Base-by-base conservation (phyloP, 2,329 filamentous ascomycete species). In the Venturia effusa region DNA sequence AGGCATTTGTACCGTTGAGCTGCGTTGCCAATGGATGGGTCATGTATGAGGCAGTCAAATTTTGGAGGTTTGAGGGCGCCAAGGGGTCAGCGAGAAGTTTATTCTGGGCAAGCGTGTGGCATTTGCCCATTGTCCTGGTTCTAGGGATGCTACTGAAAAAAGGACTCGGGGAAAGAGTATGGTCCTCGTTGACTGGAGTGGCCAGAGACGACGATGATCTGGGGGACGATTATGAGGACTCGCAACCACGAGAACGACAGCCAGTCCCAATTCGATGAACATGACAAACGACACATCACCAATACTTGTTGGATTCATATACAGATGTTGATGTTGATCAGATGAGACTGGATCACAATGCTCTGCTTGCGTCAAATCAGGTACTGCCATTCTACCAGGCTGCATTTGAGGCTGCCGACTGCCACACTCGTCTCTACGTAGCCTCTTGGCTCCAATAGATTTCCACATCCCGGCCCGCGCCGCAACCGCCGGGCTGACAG, bases 101-200 rank as follows among this genome's bases (percentile, higher is more conserved):
- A 62, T 99, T 99, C 75, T 99, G 94, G 94, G 92, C 94, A 1
- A 96, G 91, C 74, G 91, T 99, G 11, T 97, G 93, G 94, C 92
- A 97, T 77, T 75, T 99, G 59, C 94, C 94, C 0, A 88, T 88
- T 32, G 83, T 97, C 51, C 85, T 99, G 81, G 91, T 97, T 59
- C 79, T 97, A 66, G 93, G 92, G 2, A 87, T 97, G 75, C 84
- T 89, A 64, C 90, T 96, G 76, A 99, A 99, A 83, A 96, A 92
- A 78, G 93, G 92, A 0, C 82, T 96, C 76, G 94, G 90, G 91
- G 83, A 86, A 67, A 83, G 92, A 19, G 84, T 93, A n/a, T 45
- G 61, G 61, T 32, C n/a, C 2, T 51, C 61, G 13, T 41, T 41
- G 24, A 59, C 32, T 11, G 64, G 64, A 30, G 39, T 17, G 30